Conservation (phyloP, 73 alveolate species). For the Loxodes magnus region DNA sequence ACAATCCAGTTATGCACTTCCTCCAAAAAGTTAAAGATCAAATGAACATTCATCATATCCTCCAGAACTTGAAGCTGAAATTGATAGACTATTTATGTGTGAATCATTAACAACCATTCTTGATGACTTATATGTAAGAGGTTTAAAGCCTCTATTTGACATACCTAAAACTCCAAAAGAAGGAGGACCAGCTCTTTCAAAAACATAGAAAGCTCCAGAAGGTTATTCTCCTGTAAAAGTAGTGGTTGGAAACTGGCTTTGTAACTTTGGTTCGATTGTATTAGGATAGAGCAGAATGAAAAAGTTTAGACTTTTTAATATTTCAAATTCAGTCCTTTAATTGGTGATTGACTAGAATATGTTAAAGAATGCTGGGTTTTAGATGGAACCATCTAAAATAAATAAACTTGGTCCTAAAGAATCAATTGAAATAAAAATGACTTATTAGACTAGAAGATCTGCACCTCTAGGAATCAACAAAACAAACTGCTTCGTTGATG, state of each 20-base stretch:
- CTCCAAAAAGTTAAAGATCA: constrained; percentile 8
- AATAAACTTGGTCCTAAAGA: constrained; percentile 48
- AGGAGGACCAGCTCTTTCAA: background rate
- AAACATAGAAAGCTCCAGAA: constrained; percentile 13
- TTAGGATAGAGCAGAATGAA: constrained; percentile 54
- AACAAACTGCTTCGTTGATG: constrained; percentile 67
- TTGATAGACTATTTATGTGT: constrained; percentile 20
- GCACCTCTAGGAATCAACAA: constrained; percentile 88
- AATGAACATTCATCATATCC: constrained; percentile 13
- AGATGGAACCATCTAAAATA: constrained; percentile 68
- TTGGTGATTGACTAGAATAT: constrained; percentile 56
- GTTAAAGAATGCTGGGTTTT: constrained; percentile 47
- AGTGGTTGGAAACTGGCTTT: constrained; percentile 42
- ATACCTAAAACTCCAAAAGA: background rate
- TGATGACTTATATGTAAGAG: constrained; percentile 13
- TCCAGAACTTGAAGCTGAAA: constrained; percentile 26
- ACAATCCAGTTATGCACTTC: background rate
- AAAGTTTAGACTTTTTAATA: constrained; percentile 49
- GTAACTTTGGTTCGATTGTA: constrained; percentile 81
- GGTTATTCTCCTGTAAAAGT: constrained; percentile 27
- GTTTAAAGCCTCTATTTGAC: too few species aligned
- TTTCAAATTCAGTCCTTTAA: constrained; percentile 46
- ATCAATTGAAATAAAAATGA: constrained; percentile 37
- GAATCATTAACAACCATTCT: constrained; percentile 17
- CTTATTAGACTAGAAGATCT: constrained; percentile 68